These are phyloP conservation scores for Yarrowia bubula DNA, from an alignment of 805 yeast genomes.

Conservation along the genomic window DNA sequence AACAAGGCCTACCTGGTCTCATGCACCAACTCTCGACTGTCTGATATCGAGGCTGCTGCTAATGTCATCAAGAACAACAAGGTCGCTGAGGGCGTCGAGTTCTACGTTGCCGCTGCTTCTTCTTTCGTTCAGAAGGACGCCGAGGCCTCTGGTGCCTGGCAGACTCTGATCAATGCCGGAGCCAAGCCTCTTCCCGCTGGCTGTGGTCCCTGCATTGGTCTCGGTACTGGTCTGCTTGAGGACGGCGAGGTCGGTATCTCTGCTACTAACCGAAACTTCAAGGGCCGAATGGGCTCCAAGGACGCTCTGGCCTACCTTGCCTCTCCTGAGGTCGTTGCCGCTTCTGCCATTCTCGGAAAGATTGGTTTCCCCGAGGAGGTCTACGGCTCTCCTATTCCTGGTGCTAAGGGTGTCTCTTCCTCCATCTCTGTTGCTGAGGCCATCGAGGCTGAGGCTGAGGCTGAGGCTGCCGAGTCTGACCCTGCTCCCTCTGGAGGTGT, in stretches of 20 bases:
- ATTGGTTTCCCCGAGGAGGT: conserved; percentile 92
- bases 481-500: conserved; percentile 60
- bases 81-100: conserved; percentile 86
- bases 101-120: conserved; percentile 97
- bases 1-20: conserved; percentile 97
- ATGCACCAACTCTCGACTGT: conserved; percentile 91
- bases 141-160: conserved; percentile 89
- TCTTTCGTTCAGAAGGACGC: conserved; percentile 92
- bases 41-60: conserved; percentile 95
- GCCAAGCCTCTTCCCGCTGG: conserved; percentile 96
- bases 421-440: conserved; percentile 39
- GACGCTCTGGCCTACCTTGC: conserved; percentile 96
- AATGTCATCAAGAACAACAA: conserved; percentile 76
- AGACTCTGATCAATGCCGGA: conserved; percentile 84
- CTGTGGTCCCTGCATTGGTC: conserved; percentile 98
- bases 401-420: conserved; percentile 47
- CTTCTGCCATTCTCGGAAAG: conserved; percentile 92
- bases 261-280: conserved; percentile 97
- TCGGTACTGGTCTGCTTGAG: conserved; percentile 89
- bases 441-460: conserved; percentile 40
- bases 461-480: conserved; percentile 38
- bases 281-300: conserved; percentile 98
- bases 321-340: conserved; percentile 98
- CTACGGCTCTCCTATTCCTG: conserved; percentile 53
- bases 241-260: conserved; percentile 98